phyloP scores from a whole-genome alignment of 2,329 filamentous ascomycete genomes.

The Cercospora berteroae region DNA sequence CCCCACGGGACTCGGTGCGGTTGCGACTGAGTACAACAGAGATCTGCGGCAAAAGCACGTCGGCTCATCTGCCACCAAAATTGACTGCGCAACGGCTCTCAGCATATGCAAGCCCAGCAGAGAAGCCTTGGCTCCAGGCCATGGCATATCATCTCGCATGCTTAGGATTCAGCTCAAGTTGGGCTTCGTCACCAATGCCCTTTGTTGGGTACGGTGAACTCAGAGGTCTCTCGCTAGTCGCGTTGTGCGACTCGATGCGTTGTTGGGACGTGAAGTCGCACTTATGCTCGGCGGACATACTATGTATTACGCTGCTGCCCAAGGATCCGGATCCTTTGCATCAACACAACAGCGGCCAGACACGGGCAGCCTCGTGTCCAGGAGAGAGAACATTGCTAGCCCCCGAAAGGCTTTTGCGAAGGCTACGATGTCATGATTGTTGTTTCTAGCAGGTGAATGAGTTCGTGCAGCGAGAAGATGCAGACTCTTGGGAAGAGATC shows the following conservation, averaged over 20 bases:
- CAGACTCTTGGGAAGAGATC: neutral
- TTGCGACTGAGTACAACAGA: neutral
- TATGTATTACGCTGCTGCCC: neutral
- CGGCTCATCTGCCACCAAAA: neutral
- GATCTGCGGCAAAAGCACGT: neutral
- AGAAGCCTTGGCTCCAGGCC: neutral
- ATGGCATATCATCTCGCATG: neutral
- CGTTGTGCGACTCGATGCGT: neutral
- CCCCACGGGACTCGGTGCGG: neutral
- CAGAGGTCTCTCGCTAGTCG: neutral
- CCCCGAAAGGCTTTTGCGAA: slow-evolving; percentile 7
- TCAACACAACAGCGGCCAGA: neutral
- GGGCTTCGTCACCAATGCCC: neutral
- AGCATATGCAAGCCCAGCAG: neutral
- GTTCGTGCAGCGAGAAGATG: neutral
- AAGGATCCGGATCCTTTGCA: neutral
- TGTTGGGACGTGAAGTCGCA: neutral
- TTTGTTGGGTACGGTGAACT: neutral
- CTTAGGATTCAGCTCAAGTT: neutral
- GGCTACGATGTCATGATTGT: slow-evolving; percentile 13
- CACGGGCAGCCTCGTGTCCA: neutral
- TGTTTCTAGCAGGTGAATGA: neutral
- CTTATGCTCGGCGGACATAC: neutral
- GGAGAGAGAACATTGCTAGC: neutral
- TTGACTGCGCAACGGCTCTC: neutral